phyloP scores from a whole-genome alignment of 2,329 filamentous ascomycete species.

The Epichloe sp. region DNA sequence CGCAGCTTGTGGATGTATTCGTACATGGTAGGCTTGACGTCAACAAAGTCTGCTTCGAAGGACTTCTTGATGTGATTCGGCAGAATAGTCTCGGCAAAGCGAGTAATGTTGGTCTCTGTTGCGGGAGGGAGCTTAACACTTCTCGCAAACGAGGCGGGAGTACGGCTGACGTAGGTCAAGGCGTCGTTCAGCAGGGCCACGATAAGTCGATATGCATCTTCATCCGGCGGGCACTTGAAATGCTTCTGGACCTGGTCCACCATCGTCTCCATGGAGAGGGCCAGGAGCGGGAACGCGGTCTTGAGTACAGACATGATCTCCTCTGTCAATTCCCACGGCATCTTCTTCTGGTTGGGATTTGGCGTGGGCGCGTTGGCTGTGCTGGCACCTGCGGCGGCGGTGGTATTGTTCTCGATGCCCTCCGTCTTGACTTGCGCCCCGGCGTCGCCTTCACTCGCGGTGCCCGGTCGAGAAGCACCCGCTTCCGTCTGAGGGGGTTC shows the following conservation, averaged over 20 bases:
- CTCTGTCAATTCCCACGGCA: slow-evolving; percentile 92
- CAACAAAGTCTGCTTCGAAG: slow-evolving; percentile 95
- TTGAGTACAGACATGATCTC: slow-evolving; percentile 93
- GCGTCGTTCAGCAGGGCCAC: slow-evolving; percentile 96
- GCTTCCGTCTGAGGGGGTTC: slow-evolving; percentile 29
- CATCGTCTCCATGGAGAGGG: slow-evolving; percentile 98
- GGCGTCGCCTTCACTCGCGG: slow-evolving; percentile 35
- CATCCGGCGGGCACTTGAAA: slow-evolving; percentile 97
- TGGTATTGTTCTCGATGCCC: slow-evolving; percentile 20
- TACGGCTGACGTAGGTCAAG: slow-evolving; percentile 78
- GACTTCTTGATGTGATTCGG: slow-evolving; percentile 90
- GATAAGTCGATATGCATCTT: slow-evolving; percentile 93
- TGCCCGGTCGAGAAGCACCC: slow-evolving; percentile 33
- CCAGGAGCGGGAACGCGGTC: slow-evolving; percentile 90
- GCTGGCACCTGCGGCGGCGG: slow-evolving; percentile 9
- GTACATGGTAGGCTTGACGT: slow-evolving; percentile 90
- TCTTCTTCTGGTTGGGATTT: slow-evolving; percentile 46
- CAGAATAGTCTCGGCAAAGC: slow-evolving; percentile 92
- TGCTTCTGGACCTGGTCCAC: slow-evolving; percentile 98
- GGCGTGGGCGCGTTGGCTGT: slow-evolving; percentile 15
- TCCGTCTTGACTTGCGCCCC: slow-evolving; percentile 31
- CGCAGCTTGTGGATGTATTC: slow-evolving; percentile 97
- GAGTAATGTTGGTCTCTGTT: slow-evolving; percentile 91
- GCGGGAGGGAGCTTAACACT: slow-evolving; percentile 81
- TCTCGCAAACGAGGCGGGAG: slow-evolving; percentile 73